phyloP scores from a whole-genome alignment of 73 alveolate species.

The Symbiodinium pilosum region DNA sequence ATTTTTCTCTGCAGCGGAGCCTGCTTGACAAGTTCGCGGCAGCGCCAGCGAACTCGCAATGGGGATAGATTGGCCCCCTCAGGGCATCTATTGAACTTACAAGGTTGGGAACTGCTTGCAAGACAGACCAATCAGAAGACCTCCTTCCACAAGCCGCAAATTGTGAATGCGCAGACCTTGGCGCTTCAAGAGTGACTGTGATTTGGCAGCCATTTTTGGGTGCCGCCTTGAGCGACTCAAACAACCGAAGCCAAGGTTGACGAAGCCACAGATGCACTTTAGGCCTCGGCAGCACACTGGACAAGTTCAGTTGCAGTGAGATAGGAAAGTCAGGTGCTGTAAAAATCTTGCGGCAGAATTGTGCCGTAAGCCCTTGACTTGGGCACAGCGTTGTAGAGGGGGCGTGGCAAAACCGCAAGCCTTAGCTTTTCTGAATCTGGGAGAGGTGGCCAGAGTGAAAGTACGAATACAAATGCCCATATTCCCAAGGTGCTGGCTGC shows the following conservation, averaged over 20 bases:
- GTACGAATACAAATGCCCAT: background rate
- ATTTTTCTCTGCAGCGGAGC: background rate
- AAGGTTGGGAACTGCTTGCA: too few species aligned
- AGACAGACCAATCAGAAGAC: background rate
- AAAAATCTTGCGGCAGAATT: too few species aligned
- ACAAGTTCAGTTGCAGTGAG: too few species aligned
- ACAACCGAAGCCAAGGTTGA: background rate
- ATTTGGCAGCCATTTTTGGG: too few species aligned
- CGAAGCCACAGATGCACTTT: slow-evolving; percentile 12
- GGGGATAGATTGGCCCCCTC: slow-evolving; percentile 56
- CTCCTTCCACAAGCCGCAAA: slow-evolving; percentile 34
- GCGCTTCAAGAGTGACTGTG: background rate
- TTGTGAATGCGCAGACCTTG: slow-evolving; percentile 23
- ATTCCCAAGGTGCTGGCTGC: background rate
- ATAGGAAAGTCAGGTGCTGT: too few species aligned
- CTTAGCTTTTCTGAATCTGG: background rate
- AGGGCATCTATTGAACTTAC: background rate
- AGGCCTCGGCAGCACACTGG: background rate
- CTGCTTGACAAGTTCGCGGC: slow-evolving; percentile 51
- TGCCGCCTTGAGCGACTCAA: background rate
- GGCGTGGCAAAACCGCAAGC: slow-evolving; percentile 28
- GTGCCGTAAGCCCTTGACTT: background rate
- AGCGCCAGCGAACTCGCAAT: slow-evolving; percentile 53
- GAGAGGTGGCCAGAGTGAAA: background rate
- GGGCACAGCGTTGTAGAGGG: slow-evolving; percentile 42